phyloP scores from a whole-genome alignment of 106 monocot genomes.

The Dendrobium nobile region DNA sequence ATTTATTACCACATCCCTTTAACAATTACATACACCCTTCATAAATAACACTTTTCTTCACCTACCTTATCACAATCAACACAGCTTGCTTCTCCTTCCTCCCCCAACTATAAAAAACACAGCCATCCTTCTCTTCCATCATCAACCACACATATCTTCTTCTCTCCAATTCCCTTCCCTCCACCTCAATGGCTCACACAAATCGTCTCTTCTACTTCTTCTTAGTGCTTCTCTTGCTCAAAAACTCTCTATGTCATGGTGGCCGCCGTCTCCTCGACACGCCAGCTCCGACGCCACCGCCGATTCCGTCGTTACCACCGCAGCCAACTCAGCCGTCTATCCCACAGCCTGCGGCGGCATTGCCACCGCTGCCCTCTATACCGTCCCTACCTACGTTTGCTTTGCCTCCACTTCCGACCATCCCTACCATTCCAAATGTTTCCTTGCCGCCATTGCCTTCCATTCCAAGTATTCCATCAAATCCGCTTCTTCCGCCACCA shows the following conservation, averaged over 20 bases:
- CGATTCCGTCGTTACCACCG: background rate
- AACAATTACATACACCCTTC: too few relatives aligned
- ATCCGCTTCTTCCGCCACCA: background rate
- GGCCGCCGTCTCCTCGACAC: slow-evolving; percentile 4
- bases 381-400: background rate
- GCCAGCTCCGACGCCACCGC: background rate
- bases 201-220: background rate
- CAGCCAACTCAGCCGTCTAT: background rate
- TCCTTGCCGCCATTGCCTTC: background rate
- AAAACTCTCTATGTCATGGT: background rate
- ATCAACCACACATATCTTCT: too few relatives aligned
- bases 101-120: too few relatives aligned
- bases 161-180: background rate
- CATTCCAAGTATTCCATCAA: background rate
- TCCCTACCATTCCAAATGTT: background rate
- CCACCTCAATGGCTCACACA: background rate
- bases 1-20: too few relatives aligned
- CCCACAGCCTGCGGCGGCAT: background rate
- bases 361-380: background rate
- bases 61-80: too few relatives aligned
- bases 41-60: too few relatives aligned
- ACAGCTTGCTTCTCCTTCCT: too few relatives aligned
- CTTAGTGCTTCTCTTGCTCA: background rate
- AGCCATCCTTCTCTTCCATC: too few relatives aligned
- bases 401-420: background rate